These are phyloP conservation scores for Porphyra umbilicalis DNA, from an alignment of 31 red algal species.

Conservation along the genomic window DNA sequence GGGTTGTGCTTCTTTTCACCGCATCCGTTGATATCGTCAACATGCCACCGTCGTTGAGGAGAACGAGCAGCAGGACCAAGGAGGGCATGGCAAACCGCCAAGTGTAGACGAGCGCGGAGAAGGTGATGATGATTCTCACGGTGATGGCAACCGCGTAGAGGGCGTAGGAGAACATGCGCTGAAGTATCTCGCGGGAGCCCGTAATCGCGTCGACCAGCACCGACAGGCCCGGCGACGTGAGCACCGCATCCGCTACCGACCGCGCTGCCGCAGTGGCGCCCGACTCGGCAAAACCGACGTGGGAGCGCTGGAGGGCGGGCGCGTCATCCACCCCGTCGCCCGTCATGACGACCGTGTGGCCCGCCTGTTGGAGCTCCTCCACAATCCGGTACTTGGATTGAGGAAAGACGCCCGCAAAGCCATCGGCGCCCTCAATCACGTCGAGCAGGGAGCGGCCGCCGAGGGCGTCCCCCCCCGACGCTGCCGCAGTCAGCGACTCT, in stretches of 20 bases:
- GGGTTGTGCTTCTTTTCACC: conserved; percentile 12
- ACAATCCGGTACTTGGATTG: conserved; percentile 44
- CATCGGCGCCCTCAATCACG: conserved; percentile 27
- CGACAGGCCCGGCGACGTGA: conserved; percentile 31
- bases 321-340: conserved; percentile 48
- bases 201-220: conserved; percentile 35
- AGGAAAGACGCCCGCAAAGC: conserved; percentile 43
- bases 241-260: conserved; percentile 24
- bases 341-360: conserved; percentile 39
- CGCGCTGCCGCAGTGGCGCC: conserved; percentile 35
- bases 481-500: conserved; percentile 12
- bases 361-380: conserved; percentile 17
- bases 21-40: conserved; percentile 35
- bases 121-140: conserved; percentile 25
- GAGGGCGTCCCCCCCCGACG: too few species aligned
- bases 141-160: conserved; percentile 24
- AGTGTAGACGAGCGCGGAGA: not conserved
- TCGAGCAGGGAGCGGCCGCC: conserved; percentile 6
- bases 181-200: conserved; percentile 24
- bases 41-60: conserved; percentile 43
- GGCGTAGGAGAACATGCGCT: conserved; percentile 36
- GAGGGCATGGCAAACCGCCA: conserved; percentile 30
- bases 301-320: conserved; percentile 29
- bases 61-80: conserved; percentile 24
- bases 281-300: conserved; percentile 30